These are phyloP conservation scores for Chlamydomonas eustigma DNA, from an alignment of 139 green algal genomes.

Conservation along the genomic window DNA sequence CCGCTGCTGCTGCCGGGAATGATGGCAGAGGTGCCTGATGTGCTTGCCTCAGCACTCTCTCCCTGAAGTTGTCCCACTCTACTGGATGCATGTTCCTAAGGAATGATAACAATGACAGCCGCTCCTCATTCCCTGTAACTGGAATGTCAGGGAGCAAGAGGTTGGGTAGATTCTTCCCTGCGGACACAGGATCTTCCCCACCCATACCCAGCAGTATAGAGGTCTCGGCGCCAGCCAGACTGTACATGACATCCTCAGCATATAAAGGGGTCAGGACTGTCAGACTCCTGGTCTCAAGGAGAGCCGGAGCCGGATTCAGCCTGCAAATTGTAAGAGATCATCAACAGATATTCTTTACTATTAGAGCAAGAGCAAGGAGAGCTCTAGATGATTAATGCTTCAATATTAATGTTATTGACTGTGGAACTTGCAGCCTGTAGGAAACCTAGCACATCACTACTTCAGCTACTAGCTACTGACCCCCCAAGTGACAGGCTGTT, in stretches of 20 bases:
- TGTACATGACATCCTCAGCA: constrained; percentile 68
- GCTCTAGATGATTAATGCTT: background rate
- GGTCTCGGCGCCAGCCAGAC: constrained; percentile 30
- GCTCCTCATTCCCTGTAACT: constrained; percentile 12
- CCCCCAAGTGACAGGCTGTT: constrained; percentile 35
- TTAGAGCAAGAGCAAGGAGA: background rate
- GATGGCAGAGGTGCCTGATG: background rate
- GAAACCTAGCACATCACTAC: background rate
- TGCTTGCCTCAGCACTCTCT: background rate
- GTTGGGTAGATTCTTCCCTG: constrained; percentile 10
- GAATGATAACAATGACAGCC: constrained; percentile 33
- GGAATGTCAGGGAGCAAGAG: constrained; percentile 16
- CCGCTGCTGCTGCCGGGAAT: background rate
- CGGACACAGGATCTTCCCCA: background rate
- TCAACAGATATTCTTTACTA: background rate
- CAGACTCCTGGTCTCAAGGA: constrained; percentile 13
- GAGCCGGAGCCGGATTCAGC: background rate
- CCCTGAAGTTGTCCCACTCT: constrained; percentile 31
- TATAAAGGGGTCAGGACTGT: constrained; percentile 63
- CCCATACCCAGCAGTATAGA: constrained; percentile 8
- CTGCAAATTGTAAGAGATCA: background rate
- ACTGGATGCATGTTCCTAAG: constrained; percentile 17
- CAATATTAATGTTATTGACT: background rate
- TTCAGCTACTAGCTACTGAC: background rate
- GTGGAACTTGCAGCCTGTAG: background rate